Evolutionary conservation across 2,329 filamentous ascomycete genomes (phyloP).

Genomic region (Pezicula rhizophila): DNA sequence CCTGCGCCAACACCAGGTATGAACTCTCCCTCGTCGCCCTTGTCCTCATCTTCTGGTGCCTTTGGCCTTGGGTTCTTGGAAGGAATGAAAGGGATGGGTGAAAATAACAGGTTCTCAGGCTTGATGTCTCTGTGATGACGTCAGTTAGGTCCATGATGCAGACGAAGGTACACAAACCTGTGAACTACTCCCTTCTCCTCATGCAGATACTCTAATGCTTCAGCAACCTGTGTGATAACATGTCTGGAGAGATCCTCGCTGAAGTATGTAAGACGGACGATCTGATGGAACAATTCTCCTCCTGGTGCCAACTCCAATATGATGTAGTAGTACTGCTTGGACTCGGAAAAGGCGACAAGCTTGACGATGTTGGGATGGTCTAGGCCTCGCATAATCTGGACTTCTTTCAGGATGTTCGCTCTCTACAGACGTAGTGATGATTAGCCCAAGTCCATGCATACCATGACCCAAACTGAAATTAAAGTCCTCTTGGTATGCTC

Average conservation of each 20-base stretch:
- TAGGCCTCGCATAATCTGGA: conserved; percentile 95
- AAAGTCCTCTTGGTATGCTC: conserved; percentile 19
- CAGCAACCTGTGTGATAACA: conserved; percentile 91
- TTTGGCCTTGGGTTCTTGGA: conserved; percentile 75
- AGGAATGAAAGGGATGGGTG: conserved; percentile 75
- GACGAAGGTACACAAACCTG: conserved; percentile 56
- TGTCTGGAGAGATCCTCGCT: conserved; percentile 93
- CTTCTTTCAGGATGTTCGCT: conserved; percentile 96
- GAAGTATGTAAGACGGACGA: conserved; percentile 96
- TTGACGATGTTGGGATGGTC: conserved; percentile 96
- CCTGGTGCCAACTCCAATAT: conserved; percentile 91
- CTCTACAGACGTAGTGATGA: conserved; percentile 49
- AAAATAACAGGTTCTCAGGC: conserved; percentile 93
- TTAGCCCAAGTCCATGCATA: background rate
- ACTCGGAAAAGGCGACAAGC: conserved; percentile 89
- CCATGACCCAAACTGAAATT: conserved; percentile 1
- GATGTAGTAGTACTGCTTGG: conserved; percentile 94
- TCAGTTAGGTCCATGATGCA: conserved; percentile 18
- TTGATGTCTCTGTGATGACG: conserved; percentile 76
- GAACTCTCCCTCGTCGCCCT: conserved; percentile 94
- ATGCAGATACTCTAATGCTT: conserved; percentile 87
- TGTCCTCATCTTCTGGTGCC: conserved; percentile 89
- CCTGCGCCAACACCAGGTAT: conserved; percentile 74
- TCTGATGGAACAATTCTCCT: conserved; percentile 96
- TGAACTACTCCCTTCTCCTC: conserved; percentile 95